phyloP scores from a whole-genome alignment of 2,329 filamentous ascomycete species.

The Paracoccidioides lutzii region DNA sequence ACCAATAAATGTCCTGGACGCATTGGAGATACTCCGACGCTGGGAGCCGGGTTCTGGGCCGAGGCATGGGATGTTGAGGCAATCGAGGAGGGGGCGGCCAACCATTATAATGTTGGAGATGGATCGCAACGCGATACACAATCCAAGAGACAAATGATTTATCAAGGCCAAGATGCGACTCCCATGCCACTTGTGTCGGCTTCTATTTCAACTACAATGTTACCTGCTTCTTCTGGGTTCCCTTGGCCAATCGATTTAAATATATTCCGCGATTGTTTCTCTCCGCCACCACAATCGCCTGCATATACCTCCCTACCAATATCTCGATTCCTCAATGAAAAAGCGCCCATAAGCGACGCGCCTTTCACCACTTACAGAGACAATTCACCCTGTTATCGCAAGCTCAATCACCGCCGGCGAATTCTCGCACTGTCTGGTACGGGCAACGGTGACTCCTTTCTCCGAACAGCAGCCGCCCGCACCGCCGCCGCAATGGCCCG shows the following conservation, averaged over 20 bases:
- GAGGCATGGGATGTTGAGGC: constrained; percentile 57
- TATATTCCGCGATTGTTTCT: neutral
- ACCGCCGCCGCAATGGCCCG: constrained; percentile 61
- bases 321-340: neutral
- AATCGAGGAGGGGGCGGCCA: neutral
- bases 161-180: neutral
- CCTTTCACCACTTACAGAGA: neutral
- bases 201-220: neutral
- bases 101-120: neutral
- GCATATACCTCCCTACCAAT: constrained; percentile 9
- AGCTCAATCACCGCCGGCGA: constrained; percentile 10
- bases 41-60: constrained; percentile 82
- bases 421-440: constrained; percentile 58
- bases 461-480: constrained; percentile 56
- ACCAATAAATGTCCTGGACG: constrained; percentile 81
- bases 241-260: neutral
- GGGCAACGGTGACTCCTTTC: constrained; percentile 80
- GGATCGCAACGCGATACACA: neutral
- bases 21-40: constrained; percentile 72
- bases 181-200: neutral
- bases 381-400: neutral
- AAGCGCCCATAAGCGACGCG: neutral
- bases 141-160: neutral
- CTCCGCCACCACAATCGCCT: neutral
- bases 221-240: neutral